A percentile compares a stretch with the other conserved stretches of the same genome.
phyloP scores from a whole-genome alignment of 495 filamentous ascomycete genomes.

The Hypoxylon subgilvum region DNA sequence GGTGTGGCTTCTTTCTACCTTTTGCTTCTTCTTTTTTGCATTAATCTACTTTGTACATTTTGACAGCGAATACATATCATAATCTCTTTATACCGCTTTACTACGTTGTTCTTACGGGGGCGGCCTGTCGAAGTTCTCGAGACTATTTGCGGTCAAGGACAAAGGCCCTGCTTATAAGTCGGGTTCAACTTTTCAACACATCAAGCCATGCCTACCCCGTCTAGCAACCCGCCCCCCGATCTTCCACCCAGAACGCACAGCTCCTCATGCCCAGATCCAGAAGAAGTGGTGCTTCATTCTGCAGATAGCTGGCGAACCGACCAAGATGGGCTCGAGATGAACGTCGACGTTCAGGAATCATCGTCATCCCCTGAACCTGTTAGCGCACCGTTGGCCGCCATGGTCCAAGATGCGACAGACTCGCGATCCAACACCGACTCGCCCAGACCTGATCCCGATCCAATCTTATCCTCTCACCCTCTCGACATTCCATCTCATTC shows the following conservation, averaged over 20 bases:
- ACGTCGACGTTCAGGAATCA: slow-evolving; percentile 32
- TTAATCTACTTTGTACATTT: slow-evolving; percentile 30
- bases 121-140: neutral
- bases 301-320: slow-evolving; percentile 32
- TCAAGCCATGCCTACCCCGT: slow-evolving; percentile 59
- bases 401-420: slow-evolving; percentile 11
- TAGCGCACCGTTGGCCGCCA: slow-evolving; percentile 14
- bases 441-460: slow-evolving; percentile 40
- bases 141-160: neutral
- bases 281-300: slow-evolving; percentile 31
- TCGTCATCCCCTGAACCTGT: slow-evolving; percentile 33
- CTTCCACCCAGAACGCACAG: slow-evolving; percentile 47
- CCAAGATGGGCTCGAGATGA: slow-evolving; percentile 39
- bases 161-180: neutral
- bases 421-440: slow-evolving; percentile 49
- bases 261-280: slow-evolving; percentile 56
- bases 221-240: slow-evolving; percentile 48
- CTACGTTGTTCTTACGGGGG: neutral
- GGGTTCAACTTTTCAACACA: neutral
- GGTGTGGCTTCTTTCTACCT: neutral
- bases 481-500: slow-evolving; percentile 29
- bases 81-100: neutral
- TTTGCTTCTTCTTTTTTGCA: slow-evolving; percentile 8
- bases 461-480: slow-evolving; percentile 28
- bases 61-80: neutral